Conservation (phyloP, 2,329 filamentous ascomycete genomes). For the Magnaporthales sp. region DNA sequence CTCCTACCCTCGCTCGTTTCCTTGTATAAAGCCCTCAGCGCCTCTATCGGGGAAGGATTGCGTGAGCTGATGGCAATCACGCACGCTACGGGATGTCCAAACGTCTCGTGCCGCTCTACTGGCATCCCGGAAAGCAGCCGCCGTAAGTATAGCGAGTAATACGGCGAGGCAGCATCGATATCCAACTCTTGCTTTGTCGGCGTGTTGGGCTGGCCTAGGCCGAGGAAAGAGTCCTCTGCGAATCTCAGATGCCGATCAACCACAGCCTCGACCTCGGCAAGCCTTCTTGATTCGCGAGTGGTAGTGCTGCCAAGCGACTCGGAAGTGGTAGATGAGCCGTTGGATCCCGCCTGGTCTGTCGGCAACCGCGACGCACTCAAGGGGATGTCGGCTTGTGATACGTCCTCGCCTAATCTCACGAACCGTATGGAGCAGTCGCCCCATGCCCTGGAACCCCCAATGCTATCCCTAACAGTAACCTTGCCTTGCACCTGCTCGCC, state of each 20-base stretch:
- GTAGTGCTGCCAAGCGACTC: background rate
- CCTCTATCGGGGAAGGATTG: slow-evolving; percentile 75
- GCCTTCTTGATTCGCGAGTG: slow-evolving; percentile 28
- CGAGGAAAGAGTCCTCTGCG: slow-evolving; percentile 53
- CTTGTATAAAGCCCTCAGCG: slow-evolving; percentile 73
- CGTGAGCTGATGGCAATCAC: slow-evolving; percentile 92
- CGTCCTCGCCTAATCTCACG: slow-evolving; percentile 55
- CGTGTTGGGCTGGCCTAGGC: slow-evolving; percentile 23
- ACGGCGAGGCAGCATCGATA: slow-evolving; percentile 55
- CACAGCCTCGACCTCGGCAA: slow-evolving; percentile 68
- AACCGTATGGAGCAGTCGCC: slow-evolving; percentile 91
- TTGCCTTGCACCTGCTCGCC: slow-evolving; percentile 83
- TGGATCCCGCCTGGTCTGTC: slow-evolving; percentile 8
- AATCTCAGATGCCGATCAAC: slow-evolving; percentile 72
- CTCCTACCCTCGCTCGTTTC: slow-evolving; percentile 72
- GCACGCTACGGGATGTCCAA: slow-evolving; percentile 87
- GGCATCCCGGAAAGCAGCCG: slow-evolving; percentile 73
- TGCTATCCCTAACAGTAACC: slow-evolving; percentile 82
- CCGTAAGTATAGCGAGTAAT: slow-evolving; percentile 79
- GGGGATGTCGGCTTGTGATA: slow-evolving; percentile 16
- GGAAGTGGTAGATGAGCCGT: background rate
- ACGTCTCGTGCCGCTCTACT: slow-evolving; percentile 80
- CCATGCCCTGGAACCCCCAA: slow-evolving; percentile 71
- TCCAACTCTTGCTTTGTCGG: slow-evolving; percentile 31
- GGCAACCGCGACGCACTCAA: background rate